Evolutionary conservation across 2,329 filamentous ascomycete genomes (phyloP).

Genomic region (Colletotrichum tabaci): DNA sequence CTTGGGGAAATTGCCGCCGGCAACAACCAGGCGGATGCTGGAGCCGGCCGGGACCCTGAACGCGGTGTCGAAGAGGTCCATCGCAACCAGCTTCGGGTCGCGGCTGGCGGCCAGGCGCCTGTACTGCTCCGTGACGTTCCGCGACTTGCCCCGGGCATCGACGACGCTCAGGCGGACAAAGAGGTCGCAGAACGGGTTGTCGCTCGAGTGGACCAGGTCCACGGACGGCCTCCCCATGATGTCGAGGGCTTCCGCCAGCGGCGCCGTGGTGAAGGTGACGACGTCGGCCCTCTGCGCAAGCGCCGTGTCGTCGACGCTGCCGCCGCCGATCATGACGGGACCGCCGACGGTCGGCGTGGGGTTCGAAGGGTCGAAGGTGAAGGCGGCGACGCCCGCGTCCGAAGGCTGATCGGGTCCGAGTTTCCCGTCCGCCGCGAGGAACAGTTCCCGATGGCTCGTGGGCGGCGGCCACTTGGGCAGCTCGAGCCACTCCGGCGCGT

Average conservation of each 20-base stretch:
- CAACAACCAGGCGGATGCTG: constrained; percentile 45
- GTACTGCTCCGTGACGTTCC: constrained; percentile 46
- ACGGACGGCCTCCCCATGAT: constrained; percentile 45
- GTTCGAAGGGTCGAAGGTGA: no score
- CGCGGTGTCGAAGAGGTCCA: constrained; percentile 43
- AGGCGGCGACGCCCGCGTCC: no score
- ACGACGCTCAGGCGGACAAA: constrained; percentile 47
- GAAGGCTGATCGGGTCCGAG: no score
- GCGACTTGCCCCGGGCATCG: constrained; percentile 44
- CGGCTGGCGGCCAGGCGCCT: constrained; percentile 40
- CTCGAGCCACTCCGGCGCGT: no score
- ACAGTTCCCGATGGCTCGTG: no score
- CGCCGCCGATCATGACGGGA: constrained; percentile 1
- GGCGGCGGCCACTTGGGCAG: no score
- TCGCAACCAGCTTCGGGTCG: background rate
- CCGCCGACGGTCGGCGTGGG: no score
- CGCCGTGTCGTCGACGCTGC: constrained; percentile 42
- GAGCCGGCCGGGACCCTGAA: constrained; percentile 45
- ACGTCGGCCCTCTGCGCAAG: constrained; percentile 45
- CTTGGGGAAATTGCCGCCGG: constrained; percentile 45
- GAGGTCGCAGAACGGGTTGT: constrained; percentile 46
- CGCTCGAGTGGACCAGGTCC: constrained; percentile 45
- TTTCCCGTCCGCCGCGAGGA: no score
- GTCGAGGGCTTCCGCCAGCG: constrained; percentile 42
- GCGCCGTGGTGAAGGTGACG: constrained; percentile 44